phyloP scores from a whole-genome alignment of 148 eudicot genomes.

The Amaranthus hypochondriacus region DNA sequence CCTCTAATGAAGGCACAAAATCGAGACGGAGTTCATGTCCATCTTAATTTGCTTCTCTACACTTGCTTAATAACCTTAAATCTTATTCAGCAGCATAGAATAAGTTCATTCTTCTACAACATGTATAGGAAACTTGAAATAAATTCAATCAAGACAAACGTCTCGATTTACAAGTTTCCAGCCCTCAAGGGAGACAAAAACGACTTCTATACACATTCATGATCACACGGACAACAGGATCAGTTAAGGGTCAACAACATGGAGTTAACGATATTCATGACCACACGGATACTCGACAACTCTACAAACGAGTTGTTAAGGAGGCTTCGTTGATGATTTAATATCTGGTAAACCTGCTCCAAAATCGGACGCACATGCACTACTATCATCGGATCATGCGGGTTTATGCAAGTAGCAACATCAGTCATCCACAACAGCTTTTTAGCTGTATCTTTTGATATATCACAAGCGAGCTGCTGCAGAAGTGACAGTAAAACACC shows the following conservation, averaged over 20 bases:
- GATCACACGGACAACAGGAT: background rate
- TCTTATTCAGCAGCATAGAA: too few relatives aligned
- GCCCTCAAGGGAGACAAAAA: background rate
- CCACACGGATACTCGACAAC: constrained; percentile 52
- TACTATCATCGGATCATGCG: constrained; percentile 70
- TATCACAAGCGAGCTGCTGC: constrained; percentile 91
- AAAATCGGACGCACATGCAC: constrained; percentile 78
- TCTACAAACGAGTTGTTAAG: constrained; percentile 50
- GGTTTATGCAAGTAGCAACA: constrained; percentile 67
- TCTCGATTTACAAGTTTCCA: background rate
- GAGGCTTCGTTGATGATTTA: constrained; percentile 67
- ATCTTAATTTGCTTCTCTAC: background rate
- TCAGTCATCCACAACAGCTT: constrained; percentile 85
- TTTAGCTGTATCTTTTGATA: constrained; percentile 49
- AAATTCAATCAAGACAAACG: constrained; percentile 14
- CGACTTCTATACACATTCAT: constrained; percentile 15
- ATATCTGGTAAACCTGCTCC: constrained; percentile 90
- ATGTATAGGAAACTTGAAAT: background rate
- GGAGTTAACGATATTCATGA: constrained; percentile 80
- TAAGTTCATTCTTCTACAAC: constrained; percentile 5
- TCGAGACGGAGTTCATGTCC: constrained; percentile 2
- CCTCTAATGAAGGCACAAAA: background rate
- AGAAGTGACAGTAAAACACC: constrained; percentile 92
- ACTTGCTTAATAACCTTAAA: background rate
- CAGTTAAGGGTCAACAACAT: constrained; percentile 75